phyloP scores from a whole-genome alignment of 768 basidiomycete species.

The Trametes elegans region DNA sequence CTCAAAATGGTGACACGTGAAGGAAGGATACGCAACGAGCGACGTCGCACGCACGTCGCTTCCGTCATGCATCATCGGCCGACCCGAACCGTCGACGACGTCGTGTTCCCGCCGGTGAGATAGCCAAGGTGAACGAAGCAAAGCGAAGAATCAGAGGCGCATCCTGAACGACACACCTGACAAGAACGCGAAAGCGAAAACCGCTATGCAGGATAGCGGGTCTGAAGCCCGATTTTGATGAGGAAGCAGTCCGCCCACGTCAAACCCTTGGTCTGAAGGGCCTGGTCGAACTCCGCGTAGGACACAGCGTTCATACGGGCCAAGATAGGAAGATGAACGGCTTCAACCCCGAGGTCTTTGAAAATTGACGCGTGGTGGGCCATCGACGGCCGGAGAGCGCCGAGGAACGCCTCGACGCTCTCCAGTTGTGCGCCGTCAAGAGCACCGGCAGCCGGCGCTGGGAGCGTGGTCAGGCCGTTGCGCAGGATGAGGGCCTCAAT shows the following conservation, averaged over 20 bases:
- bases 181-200: no score
- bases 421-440: not conserved
- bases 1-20: no score
- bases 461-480: not conserved
- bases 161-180: no score
- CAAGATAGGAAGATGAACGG: conserved; percentile 1
- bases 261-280: not conserved
- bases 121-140: no score
- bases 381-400: not conserved
- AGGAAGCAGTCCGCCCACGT: conserved; percentile 1
- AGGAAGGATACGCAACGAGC: no score
- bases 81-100: no score
- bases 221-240: not conserved
- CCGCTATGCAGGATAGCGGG: not conserved
- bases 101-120: no score
- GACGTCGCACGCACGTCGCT: no score
- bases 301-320: not conserved
- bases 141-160: no score
- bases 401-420: conserved; percentile 1
- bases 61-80: no score
- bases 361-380: not conserved
- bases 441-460: not conserved
- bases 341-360: not conserved
- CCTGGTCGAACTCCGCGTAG: conserved; percentile 2
- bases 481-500: conserved; percentile 5